Percentiles rank a stretch among this genome's conserved stretches.
Conservation (phyloP, 306 rosid genomes). For the Vigna trinervia region DNA sequence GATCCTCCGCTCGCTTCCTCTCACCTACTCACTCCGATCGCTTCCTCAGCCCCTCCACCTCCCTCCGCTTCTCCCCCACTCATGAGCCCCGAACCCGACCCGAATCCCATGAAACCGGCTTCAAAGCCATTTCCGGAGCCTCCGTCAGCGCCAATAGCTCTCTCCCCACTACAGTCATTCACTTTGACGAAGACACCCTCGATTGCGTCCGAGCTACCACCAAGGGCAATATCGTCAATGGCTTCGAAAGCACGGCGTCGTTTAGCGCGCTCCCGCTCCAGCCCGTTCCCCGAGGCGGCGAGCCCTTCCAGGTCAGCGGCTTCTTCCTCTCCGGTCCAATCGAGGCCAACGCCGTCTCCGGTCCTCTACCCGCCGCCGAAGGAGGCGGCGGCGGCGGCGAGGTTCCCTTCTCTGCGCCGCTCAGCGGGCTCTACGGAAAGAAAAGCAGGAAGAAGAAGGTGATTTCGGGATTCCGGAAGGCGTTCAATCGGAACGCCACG, state of each 20-base stretch:
- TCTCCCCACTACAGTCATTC: conserved; percentile 78
- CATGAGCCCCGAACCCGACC: conserved; percentile 54
- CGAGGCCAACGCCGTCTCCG: conserved; percentile 86
- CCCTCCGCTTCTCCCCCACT: conserved; percentile 88
- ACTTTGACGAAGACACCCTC: conserved; percentile 58
- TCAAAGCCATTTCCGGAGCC: conserved; percentile 93
- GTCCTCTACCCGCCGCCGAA: conserved; percentile 62
- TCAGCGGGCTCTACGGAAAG: conserved; percentile 64
- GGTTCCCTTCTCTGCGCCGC: conserved; percentile 87
- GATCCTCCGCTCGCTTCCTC: conserved; percentile 84
- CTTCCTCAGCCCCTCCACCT: conserved; percentile 75
- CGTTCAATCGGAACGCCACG: conserved; percentile 64
- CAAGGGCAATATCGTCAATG: conserved; percentile 67
- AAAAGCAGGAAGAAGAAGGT: conserved; percentile 67
- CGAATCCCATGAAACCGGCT: conserved; percentile 71
- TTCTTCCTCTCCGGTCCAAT: conserved; percentile 96
- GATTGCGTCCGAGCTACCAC: neutral
- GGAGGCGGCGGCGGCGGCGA: conserved; percentile 17
- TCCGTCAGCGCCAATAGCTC: conserved; percentile 93
- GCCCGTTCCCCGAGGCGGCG: conserved; percentile 74
- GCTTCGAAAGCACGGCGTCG: conserved; percentile 87
- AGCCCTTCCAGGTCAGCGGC: conserved; percentile 73
- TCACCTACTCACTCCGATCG: conserved; percentile 89
- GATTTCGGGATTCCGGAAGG: conserved; percentile 75
- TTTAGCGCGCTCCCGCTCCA: conserved; percentile 87